Conservation (phyloP, 139 green algal species). For the Ostreobium quekettii region DNA sequence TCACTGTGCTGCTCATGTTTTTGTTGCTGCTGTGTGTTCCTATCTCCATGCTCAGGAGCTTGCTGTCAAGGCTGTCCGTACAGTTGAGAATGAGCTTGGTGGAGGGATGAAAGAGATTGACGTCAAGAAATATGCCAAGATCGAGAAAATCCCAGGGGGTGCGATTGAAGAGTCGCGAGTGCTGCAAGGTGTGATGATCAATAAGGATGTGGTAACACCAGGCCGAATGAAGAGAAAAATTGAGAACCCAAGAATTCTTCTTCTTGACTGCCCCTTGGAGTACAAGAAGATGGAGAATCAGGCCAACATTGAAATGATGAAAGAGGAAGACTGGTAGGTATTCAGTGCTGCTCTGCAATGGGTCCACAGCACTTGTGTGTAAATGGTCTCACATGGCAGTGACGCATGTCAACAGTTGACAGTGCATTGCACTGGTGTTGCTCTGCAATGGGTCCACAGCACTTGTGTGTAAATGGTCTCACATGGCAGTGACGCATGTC, state of each 20-base stretch:
- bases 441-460: too few relatives aligned
- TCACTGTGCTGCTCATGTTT: too few relatives aligned
- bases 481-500: too few relatives aligned
- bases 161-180: constrained; percentile 74
- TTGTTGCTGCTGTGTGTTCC: background rate
- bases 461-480: too few relatives aligned
- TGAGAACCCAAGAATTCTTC: constrained; percentile 86
- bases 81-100: constrained; percentile 56
- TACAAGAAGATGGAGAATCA: constrained; percentile 99
- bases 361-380: too few relatives aligned
- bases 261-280: constrained; percentile 97
- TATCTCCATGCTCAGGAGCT: constrained; percentile 61
- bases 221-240: constrained; percentile 91
- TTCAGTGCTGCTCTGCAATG: background rate
- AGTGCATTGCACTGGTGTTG: too few relatives aligned
- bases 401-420: too few relatives aligned
- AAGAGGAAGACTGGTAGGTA: constrained; percentile 88
- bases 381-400: too few relatives aligned
- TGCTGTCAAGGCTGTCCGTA: constrained; percentile 86
- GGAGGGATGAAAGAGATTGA: constrained; percentile 81
- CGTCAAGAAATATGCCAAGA: constrained; percentile 97
- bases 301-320: constrained; percentile 95
- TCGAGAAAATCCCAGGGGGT: constrained; percentile 93
- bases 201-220: constrained; percentile 95
- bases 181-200: constrained; percentile 95